Evolutionary conservation across 306 rosid species (phyloP), one percentile per base, ranked within the genome.

Genomic region (Dryas alaskensis): DNA sequence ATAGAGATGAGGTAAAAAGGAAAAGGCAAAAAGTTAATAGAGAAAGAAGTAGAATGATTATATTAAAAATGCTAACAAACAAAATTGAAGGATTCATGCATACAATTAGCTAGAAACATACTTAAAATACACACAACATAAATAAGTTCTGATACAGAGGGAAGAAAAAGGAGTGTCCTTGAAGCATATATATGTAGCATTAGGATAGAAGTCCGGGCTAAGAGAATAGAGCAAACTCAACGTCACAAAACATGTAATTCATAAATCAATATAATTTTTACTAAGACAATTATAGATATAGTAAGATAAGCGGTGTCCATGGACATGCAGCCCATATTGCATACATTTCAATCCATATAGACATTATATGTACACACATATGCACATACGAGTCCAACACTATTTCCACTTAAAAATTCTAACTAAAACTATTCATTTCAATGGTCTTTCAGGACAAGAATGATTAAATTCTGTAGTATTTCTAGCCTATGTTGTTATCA

Each of bases 1-100:
- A 76, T 6, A 74, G 47, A 77, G 69, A 67, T 68, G 65, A 67
- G 55, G 81, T 54, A 31, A n/a, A n/a, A 73, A 45, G 62, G 62
- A 17, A 69, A 44, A 73, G 43, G 31, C 48, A 27, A 65, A 54
- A 70, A 46, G 13, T 43, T 65, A 11, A 2, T 60, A 8, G 51
- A 11, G 57, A 47, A 60, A 73, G 60, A 46, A 42, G 54, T 25
- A 62, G 76, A 69, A 47, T 40, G 46, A 27, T n/a, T 60, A 61
- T 61, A 61, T 5, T 61, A 12, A 12, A 10, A 48, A 14, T 48
- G 52, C 1, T 16, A 8, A 10, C 52, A 8, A 48, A 48, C 52
- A 7, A 48, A 48, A 10, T 48, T 9, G 13, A 48, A 10, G 52
- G 3, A 31, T 48, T 48, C 11, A 8, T 48, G 52, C 10, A 8